phyloP scores from a whole-genome alignment of 2,329 filamentous ascomycete species.

The Coleophoma crateriformis region DNA sequence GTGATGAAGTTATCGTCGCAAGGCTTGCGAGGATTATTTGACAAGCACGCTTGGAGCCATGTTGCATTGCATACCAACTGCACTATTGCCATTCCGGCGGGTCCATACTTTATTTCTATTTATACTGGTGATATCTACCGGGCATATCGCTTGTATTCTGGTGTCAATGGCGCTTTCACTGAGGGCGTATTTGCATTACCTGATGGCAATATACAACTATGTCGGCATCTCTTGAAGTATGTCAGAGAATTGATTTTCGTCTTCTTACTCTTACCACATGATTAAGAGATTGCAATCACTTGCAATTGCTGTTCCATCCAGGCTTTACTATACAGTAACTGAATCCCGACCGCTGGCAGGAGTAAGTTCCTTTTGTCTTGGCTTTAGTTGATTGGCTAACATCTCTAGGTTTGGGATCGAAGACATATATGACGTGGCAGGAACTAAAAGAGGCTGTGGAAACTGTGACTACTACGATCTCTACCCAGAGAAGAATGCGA shows the following conservation, averaged over 20 bases:
- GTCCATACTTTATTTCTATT: conserved; percentile 39
- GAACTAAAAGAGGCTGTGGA: conserved; percentile 47
- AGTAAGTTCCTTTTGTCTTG: conserved; percentile 31
- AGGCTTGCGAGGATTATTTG: no score
- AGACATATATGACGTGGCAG: conserved; percentile 52
- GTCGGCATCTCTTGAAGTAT: neutral
- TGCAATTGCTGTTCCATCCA: conserved; percentile 56
- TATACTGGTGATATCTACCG: conserved; percentile 34
- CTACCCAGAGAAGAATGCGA: conserved; percentile 36
- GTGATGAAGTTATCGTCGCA: no score
- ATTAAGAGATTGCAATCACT: neutral
- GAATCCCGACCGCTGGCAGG: conserved; percentile 38
- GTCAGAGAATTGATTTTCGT: neutral
- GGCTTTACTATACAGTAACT: conserved; percentile 32
- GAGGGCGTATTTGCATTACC: conserved; percentile 29
- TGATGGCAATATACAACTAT: conserved; percentile 23
- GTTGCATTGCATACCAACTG: neutral
- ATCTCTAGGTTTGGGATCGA: conserved; percentile 46
- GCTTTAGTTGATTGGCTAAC: conserved; percentile 11
- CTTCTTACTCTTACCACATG: neutral
- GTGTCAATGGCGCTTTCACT: conserved; percentile 38
- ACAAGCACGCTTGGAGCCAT: no score
- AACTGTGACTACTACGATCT: conserved; percentile 50
- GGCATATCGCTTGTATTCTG: conserved; percentile 40
- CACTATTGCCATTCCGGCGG: conserved; percentile 26